A percentile compares a stretch with the other conserved stretches of the same genome.
Evolutionary conservation across 2,329 filamentous ascomycete species (phyloP).

Genomic region (Diaporthe australafricana): DNA sequence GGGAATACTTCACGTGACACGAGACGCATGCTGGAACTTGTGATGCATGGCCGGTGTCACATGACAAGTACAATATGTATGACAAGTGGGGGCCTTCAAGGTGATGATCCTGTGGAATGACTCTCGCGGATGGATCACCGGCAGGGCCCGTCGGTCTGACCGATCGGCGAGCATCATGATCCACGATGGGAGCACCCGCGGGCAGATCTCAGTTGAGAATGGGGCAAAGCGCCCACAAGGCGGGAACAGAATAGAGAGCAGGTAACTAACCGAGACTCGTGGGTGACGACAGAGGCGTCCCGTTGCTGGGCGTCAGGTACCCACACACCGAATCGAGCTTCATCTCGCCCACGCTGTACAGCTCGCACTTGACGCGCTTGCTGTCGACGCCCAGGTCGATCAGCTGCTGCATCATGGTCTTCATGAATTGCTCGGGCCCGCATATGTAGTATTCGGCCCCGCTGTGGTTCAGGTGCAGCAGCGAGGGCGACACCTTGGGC

Average conservation of each 20-base stretch:
- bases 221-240: not conserved
- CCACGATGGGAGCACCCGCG: conserved; percentile 10
- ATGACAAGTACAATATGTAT: not conserved
- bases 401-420: conserved; percentile 55
- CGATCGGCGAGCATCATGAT: not conserved
- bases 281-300: conserved; percentile 35
- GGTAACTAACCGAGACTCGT: conserved; percentile 29
- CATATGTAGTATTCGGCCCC: conserved; percentile 60
- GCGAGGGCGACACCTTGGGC: conserved; percentile 50
- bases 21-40: not conserved
- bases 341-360: conserved; percentile 54
- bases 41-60: not conserved
- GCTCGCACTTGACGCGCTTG: conserved; percentile 51
- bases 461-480: conserved; percentile 54
- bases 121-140: conserved; percentile 1
- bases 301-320: conserved; percentile 23
- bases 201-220: conserved; percentile 1
- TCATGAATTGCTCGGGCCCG: conserved; percentile 60
- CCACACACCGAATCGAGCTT: conserved; percentile 33
- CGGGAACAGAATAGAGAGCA: not conserved
- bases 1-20: conserved; percentile 3
- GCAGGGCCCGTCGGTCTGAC: not conserved
- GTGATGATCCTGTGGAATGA: not conserved
- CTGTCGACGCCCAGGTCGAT: conserved; percentile 49
- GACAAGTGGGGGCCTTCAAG: conserved; percentile 14